A percentile compares a stretch with the other conserved stretches of the same genome.
Evolutionary conservation across 495 filamentous ascomycete genomes (phyloP).

Genomic region (Trichoderma asperelloides): DNA sequence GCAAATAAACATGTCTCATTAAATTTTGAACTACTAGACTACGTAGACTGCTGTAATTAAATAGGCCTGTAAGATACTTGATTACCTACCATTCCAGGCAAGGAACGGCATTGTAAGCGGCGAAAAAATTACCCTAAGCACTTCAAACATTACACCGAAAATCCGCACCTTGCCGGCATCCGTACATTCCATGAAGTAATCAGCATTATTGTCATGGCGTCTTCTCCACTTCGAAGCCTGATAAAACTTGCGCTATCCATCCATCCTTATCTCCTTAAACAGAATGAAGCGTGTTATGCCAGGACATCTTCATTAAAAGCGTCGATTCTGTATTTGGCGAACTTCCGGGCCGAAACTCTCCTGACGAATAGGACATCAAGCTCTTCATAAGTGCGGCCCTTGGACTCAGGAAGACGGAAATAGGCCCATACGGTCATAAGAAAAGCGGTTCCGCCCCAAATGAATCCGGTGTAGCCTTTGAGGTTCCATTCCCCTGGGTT

Average conservation of each 20-base stretch:
- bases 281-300: background rate
- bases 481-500: constrained; percentile 44
- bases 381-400: constrained; percentile 28
- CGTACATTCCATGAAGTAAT: background rate
- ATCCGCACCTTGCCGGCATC: background rate
- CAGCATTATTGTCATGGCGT: background rate
- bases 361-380: constrained; percentile 58
- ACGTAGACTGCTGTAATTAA: background rate
- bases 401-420: constrained; percentile 28
- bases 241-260: background rate
- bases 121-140: background rate
- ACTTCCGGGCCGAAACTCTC: constrained; percentile 52
- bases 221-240: background rate
- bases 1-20: background rate
- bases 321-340: constrained; percentile 47
- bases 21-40: background rate
- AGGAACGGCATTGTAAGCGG: background rate
- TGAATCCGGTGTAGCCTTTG: constrained; percentile 37
- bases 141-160: background rate
- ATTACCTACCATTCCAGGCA: too few species aligned
- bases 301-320: constrained; percentile 45
- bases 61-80: background rate
- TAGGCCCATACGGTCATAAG: constrained; percentile 29
- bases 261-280: background rate
- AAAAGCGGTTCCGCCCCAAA: constrained; percentile 43